Base-by-base conservation (phyloP, 1,139 yeast species). In the Suhomyces maxii region DNA sequence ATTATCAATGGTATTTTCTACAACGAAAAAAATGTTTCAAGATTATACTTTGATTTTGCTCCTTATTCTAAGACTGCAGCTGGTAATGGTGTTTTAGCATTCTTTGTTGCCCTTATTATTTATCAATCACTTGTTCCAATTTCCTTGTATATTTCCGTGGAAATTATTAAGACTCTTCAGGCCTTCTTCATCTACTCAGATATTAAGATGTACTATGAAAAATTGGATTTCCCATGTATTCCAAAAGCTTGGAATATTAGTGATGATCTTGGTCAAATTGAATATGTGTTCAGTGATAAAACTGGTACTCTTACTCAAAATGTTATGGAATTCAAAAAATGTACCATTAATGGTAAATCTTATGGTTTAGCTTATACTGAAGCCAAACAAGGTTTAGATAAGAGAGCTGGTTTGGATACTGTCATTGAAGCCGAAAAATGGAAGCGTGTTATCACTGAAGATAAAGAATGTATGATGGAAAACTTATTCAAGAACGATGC, bases 221-320 rank as follows among this genome's bases (percentile, higher is more conserved):
- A 77, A 51, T 72, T 93, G 53, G 97, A 93, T 64, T 91, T 88
- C 63, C 97, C 98, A 1, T 93, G 99, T 67, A 83, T 93, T 6
- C 98, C 99, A 8, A 91, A 93, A 63, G 80, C 97, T 0, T 93
- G 99, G 99, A 89, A 87, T 62, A 91, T 93, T 46, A 89, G 97
- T 10, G 99, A 93, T 69, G 99, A 93, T 66, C 76, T 93, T 60
- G 99, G 99, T 31, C 99, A 93, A 68, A 87, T 93, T 57, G 98
- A 93, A 65, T 93, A 91, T 62, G 84, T 93, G 40, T 93, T 93
- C 67, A 88, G 96, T 61, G 99, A 93, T 68, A 93, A 93, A 67
- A 93, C 99, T 0, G 99, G 99, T 49, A 93, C 99, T 0, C 75
- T 93, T 57, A 93, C 99, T 2, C 98, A 91, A 65, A 93, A 93